Percentiles rank a stretch among this genome's conserved stretches.
Conservation (phyloP, 176 grass and related monocot species). For the barley (Hordeum vulgare) region DNA sequence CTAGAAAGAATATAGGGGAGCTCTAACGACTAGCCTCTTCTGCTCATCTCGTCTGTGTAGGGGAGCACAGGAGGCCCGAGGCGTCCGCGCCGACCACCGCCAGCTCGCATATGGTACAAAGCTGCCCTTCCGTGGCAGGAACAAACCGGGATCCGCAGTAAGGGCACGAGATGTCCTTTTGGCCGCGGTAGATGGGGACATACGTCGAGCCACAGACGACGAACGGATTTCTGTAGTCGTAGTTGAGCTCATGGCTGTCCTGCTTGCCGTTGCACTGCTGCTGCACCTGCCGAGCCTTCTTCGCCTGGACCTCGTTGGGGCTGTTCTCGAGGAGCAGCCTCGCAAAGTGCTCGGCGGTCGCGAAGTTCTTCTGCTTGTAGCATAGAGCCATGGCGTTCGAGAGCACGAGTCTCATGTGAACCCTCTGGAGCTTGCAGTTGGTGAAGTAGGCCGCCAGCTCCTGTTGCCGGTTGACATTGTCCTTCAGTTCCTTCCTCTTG, state of each 20-base stretch:
- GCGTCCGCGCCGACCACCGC: constrained; percentile 70
- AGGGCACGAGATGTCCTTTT: constrained; percentile 84
- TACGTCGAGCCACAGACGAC: constrained; percentile 80
- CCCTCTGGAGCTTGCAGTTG: constrained; percentile 92
- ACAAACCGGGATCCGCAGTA: constrained; percentile 79
- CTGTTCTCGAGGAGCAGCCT: constrained; percentile 83
- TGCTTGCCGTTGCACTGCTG: constrained; percentile 54
- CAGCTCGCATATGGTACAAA: constrained; percentile 93
- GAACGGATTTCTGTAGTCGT: constrained; percentile 94
- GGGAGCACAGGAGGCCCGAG: constrained; percentile 83
- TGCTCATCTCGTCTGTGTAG: constrained; percentile 78
- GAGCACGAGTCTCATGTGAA: constrained; percentile 88
- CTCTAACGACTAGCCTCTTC: constrained; percentile 21
- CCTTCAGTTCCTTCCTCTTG: constrained; percentile 75
- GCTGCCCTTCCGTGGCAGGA: constrained; percentile 56
- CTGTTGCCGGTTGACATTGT: constrained; percentile 59
- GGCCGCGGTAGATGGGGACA: constrained; percentile 92
- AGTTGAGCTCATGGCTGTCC: constrained; percentile 69
- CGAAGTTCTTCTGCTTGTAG: constrained; percentile 66
- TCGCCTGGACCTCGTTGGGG: constrained; percentile 64
- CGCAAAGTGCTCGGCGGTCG: constrained; percentile 75
- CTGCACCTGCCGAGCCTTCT: constrained; percentile 74
- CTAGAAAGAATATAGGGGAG: constrained; percentile 42
- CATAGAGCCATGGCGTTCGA: constrained; percentile 69
- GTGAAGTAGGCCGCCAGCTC: constrained; percentile 96